Percentiles rank a stretch among this genome's conserved stretches.
These are phyloP conservation scores for Cladorrhinum sp. DNA, from an alignment of 2,329 filamentous ascomycete genomes.

Conservation along the genomic window DNA sequence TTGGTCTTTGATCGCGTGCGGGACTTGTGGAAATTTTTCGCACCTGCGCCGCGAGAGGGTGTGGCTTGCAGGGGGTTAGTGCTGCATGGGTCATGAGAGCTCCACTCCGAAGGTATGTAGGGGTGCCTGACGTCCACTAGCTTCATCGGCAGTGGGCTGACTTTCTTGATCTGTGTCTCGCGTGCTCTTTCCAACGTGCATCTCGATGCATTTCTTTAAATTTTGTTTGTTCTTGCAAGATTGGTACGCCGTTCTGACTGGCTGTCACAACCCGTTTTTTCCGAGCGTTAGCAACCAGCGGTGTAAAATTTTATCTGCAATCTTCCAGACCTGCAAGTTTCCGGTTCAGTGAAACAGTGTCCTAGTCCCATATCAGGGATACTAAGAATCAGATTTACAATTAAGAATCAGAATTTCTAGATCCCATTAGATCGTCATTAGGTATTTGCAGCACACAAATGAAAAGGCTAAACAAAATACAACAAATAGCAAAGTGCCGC, in stretches of 20 bases:
- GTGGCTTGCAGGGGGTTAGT: neutral
- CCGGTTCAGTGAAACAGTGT: neutral
- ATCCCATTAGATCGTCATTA: neutral
- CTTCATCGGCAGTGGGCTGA: slow-evolving; percentile 13
- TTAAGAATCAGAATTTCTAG: neutral
- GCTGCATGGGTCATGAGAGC: neutral
- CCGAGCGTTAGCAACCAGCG: neutral
- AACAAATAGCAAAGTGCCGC: neutral
- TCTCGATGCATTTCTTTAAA: neutral
- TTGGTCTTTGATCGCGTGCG: slow-evolving; percentile 19
- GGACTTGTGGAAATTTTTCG: slow-evolving; percentile 24
- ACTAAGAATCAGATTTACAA: too few relatives aligned
- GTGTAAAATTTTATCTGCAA: neutral
- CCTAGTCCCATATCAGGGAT: too few relatives aligned
- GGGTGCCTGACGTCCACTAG: slow-evolving; percentile 9
- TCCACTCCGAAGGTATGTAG: neutral
- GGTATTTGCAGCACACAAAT: neutral
- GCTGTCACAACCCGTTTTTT: neutral
- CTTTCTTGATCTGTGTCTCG: neutral
- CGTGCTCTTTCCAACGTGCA: neutral
- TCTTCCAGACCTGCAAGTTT: neutral
- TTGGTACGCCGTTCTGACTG: neutral
- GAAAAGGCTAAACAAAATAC: neutral
- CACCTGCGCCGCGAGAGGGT: slow-evolving; percentile 6
- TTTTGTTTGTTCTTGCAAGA: neutral